These are phyloP conservation scores for Heimioporus sp. DNA, from an alignment of 768 basidiomycete genomes.

Conservation along the genomic window DNA sequence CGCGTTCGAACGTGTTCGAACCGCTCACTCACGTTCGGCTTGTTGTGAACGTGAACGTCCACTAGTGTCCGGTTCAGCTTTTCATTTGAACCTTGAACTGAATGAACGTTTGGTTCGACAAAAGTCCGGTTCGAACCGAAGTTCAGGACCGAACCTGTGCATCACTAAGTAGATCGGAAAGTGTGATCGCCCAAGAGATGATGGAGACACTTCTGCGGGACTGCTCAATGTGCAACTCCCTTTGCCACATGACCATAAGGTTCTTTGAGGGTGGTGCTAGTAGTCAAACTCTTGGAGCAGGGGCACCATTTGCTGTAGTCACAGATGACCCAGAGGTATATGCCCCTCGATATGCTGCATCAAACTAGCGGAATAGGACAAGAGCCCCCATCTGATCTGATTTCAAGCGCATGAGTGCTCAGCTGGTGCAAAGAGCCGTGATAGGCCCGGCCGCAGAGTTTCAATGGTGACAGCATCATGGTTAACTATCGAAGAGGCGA, in stretches of 20 bases:
- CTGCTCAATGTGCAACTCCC: background rate
- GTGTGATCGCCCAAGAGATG: background rate
- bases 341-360: slow-evolving; percentile 24
- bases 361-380: slow-evolving; percentile 10
- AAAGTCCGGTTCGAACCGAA: background rate
- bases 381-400: slow-evolving; percentile 21
- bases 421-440: slow-evolving; percentile 7
- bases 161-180: background rate
- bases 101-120: background rate
- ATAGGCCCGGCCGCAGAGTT: background rate
- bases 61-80: too few relatives aligned
- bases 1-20: too few relatives aligned
- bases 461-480: background rate
- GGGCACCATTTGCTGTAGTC: slow-evolving; percentile 31
- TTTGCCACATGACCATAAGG: background rate
- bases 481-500: slow-evolving; percentile 10
- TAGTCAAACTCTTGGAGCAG: slow-evolving; percentile 36
- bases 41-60: too few relatives aligned
- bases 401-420: slow-evolving; percentile 21
- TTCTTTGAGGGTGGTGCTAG: slow-evolving; percentile 11
- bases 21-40: too few relatives aligned
- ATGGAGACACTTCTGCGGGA: slow-evolving; percentile 6
- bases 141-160: slow-evolving; percentile 4
- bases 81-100: too few relatives aligned
- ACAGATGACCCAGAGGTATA: slow-evolving; percentile 24